These are phyloP conservation scores for Brachypodium distachyon DNA, from an alignment of 202 grass and related monocot species.

Conservation along the genomic window DNA sequence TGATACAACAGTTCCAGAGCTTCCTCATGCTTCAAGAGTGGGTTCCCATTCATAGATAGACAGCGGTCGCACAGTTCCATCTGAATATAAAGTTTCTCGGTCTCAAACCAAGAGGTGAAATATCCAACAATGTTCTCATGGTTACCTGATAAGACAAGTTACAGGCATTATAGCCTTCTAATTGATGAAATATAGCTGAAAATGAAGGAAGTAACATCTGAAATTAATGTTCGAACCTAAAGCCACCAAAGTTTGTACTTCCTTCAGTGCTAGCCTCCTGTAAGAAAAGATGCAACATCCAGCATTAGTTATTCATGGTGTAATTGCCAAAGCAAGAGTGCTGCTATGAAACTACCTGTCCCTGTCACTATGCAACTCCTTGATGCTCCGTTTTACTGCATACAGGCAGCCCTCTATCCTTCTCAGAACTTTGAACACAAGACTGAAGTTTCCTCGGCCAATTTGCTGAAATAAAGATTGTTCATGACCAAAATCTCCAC, in stretches of 20 bases:
- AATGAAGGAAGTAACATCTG: not conserved
- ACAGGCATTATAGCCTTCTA: not conserved
- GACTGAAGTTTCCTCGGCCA: slow-evolving; percentile 84
- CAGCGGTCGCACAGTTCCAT: slow-evolving; percentile 90
- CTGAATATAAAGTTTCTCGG: slow-evolving; percentile 80
- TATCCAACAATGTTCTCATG: slow-evolving; percentile 95
- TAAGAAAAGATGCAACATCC: slow-evolving; percentile 21
- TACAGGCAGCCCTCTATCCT: slow-evolving; percentile 95
- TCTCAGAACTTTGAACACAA: slow-evolving; percentile 91
- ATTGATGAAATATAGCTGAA: not conserved
- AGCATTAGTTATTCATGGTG: not conserved
- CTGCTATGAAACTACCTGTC: slow-evolving; percentile 59
- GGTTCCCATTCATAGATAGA: slow-evolving; percentile 37
- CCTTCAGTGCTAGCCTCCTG: slow-evolving; percentile 79
- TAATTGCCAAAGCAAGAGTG: not conserved
- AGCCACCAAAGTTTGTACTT: slow-evolving; percentile 93
- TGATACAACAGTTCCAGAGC: slow-evolving; percentile 75
- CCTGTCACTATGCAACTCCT: slow-evolving; percentile 62
- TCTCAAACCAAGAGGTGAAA: slow-evolving; percentile 97
- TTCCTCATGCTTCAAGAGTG: slow-evolving; percentile 38
- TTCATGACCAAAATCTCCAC: slow-evolving; percentile 4
- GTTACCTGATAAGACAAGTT: slow-evolving; percentile 44
- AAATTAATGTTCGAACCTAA: slow-evolving; percentile 40
- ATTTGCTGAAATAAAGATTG: slow-evolving; percentile 67
- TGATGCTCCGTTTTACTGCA: slow-evolving; percentile 86